Evolutionary conservation across 2,329 filamentous ascomycete species (phyloP).

Genomic region (Fusarium mexicanum): DNA sequence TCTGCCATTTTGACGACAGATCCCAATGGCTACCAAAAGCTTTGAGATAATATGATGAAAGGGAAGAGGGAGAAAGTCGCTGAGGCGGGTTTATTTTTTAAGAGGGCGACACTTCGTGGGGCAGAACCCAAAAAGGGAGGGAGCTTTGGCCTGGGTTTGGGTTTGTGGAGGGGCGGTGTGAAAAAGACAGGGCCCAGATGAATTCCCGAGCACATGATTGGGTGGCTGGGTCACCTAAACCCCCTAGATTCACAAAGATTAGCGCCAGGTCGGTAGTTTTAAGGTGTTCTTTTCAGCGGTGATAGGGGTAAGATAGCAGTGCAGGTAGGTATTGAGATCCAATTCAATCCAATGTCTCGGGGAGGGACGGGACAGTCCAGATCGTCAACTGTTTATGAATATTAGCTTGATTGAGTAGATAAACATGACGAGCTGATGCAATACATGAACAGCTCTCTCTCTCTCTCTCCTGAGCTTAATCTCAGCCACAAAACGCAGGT

Average conservation of each 20-base stretch:
- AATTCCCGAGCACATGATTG: conserved; percentile 6
- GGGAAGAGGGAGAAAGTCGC: conserved; percentile 19
- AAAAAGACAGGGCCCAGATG: conserved; percentile 19
- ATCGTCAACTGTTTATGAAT: not conserved
- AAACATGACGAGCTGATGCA: not conserved
- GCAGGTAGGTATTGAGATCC: not conserved
- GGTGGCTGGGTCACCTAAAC: not conserved
- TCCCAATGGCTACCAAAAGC: conserved; percentile 41
- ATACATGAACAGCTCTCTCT: not conserved
- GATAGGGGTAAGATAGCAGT: conserved; percentile 18
- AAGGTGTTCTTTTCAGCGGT: conserved; percentile 21
- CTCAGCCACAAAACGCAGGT: conserved; percentile 33
- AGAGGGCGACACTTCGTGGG: conserved; percentile 27
- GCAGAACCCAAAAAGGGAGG: conserved; percentile 29
- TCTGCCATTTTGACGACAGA: conserved; percentile 49
- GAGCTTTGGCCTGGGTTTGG: conserved; percentile 27
- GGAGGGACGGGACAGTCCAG: not conserved
- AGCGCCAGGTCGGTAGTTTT: conserved; percentile 27
- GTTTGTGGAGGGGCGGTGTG: conserved; percentile 34
- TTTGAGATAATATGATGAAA: conserved; percentile 25
- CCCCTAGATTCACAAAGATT: conserved; percentile 18
- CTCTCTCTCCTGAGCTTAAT: not conserved
- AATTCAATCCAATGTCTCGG: conserved; percentile 21
- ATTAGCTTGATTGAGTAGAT: not conserved
- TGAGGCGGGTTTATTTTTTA: conserved; percentile 36